Evolutionary conservation across 306 rosid species (phyloP).

Genomic region (Betula pendula): DNA sequence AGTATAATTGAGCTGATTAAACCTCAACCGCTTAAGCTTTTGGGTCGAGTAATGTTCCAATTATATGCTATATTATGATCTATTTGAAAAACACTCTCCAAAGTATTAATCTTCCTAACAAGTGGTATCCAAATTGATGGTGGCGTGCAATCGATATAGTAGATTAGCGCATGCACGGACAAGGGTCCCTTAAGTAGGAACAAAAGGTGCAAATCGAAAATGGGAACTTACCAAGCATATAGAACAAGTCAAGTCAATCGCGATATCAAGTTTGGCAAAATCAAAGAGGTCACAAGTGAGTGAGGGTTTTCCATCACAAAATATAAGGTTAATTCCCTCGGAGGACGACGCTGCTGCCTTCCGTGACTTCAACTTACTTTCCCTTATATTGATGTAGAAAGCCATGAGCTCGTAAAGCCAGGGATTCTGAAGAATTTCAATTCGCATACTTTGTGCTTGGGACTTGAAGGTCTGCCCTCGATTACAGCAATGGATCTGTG

Average conservation of each 20-base stretch:
- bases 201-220: neutral
- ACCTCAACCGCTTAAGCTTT: too few relatives aligned
- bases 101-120: too few relatives aligned
- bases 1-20: too few relatives aligned
- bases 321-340: conserved; percentile 60
- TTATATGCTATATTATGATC: too few relatives aligned
- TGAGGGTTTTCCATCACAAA: conserved; percentile 79
- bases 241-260: conserved; percentile 92
- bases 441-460: conserved; percentile 71
- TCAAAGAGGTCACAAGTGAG: conserved; percentile 80
- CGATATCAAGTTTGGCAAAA: conserved; percentile 70
- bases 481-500: conserved; percentile 82
- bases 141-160: too few relatives aligned
- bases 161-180: too few relatives aligned
- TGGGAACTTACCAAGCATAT: conserved; percentile 76
- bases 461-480: conserved; percentile 88
- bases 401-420: conserved; percentile 96
- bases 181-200: too few relatives aligned
- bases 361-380: conserved; percentile 42
- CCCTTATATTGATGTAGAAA: conserved; percentile 79
- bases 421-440: conserved; percentile 91
- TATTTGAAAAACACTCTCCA: too few relatives aligned
- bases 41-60: too few relatives aligned
- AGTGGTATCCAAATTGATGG: too few relatives aligned
- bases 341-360: conserved; percentile 43